phyloP scores from a whole-genome alignment of 768 basidiomycete genomes.

The Coprinopsis strossmayeri region DNA sequence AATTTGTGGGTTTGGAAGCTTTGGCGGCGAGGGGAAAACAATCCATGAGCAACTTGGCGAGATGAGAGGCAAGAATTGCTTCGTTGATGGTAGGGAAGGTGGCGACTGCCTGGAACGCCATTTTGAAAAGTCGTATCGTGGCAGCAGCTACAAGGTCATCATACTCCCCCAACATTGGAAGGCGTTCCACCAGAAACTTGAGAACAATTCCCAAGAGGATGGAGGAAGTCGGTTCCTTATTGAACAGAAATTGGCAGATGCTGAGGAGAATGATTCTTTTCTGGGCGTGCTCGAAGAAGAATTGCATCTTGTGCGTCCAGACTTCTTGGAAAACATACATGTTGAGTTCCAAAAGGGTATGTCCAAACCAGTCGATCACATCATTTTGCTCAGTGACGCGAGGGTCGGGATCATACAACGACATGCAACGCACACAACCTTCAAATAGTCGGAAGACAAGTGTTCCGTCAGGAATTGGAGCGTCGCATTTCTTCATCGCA shows the following conservation, averaged over 20 bases:
- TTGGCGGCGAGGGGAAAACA: constrained; percentile 93
- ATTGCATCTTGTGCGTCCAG: constrained; percentile 88
- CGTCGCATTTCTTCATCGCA: constrained; percentile 74
- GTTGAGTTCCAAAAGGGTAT: constrained; percentile 75
- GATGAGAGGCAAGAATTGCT: constrained; percentile 86
- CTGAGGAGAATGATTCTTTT: constrained; percentile 76
- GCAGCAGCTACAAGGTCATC: constrained; percentile 78
- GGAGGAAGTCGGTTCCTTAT: constrained; percentile 68
- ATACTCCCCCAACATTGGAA: constrained; percentile 79
- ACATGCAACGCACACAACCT: constrained; percentile 77
- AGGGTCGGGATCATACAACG: constrained; percentile 68
- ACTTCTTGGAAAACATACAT: constrained; percentile 93
- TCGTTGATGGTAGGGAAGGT: constrained; percentile 73
- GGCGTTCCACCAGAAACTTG: constrained; percentile 73
- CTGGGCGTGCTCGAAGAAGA: constrained; percentile 78
- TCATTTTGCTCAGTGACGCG: constrained; percentile 61
- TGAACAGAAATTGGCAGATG: constrained; percentile 79
- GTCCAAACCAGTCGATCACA: constrained; percentile 78
- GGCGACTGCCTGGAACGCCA: constrained; percentile 87
- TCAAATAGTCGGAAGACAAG: constrained; percentile 85
- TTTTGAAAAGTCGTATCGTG: constrained; percentile 89
- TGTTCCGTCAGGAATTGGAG: constrained; percentile 76
- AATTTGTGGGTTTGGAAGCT: constrained; percentile 84
- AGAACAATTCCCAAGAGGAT: constrained; percentile 86
- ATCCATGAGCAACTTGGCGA: constrained; percentile 91